Evolutionary conservation across 495 filamentous ascomycete genomes (phyloP), one percentile per base, ranked within the genome.

Genomic region (Clohesyomyces aquaticus): DNA sequence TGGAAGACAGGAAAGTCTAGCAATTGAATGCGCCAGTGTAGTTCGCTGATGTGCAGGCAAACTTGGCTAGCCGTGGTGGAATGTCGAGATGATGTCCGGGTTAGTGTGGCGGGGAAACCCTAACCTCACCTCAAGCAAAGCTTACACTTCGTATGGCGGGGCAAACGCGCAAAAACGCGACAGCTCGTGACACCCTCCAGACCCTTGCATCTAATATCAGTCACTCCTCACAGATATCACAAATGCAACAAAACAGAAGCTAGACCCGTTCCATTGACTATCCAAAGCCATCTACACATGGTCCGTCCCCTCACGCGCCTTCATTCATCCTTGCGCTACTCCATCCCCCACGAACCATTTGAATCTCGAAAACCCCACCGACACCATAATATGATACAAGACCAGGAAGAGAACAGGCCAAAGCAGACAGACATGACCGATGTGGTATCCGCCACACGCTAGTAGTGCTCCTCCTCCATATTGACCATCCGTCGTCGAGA

Each of bases 341-440:
- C 6, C 32, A 38, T 6, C 32, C 32, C 14, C 14, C 6, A 14
- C 14, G 32, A 38, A 38, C 32, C 32, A 14, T 6, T 6, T 38
- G 32, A 38, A 38, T 14, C 32, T 38, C 14, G 32, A 38, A 38
- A 38, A 14, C 32, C 32, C 32, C 32, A 1, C 41, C 55, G 2
- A 47, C 11, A n/a, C 29, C 16, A 59, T 47, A 47, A 59, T 59
- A 59, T 59, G 26, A 59, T 59, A 59, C 55, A 59, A 14, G n/a
- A 41, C 41, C 41, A n/a, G n/a, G 19, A 9, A 29, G 3, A 18
- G 19, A 22, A 21, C 23, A 18, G 23, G 23, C 28, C 50, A 18
- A 32, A 26, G 22, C 26, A 16, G n/a, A 22, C n/a, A n/a, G n/a
- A 32, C 27, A 60, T 18, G 12, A 52, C 18, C 23, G 22, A 27